Percentiles rank a stretch among this genome's conserved stretches.
These are phyloP conservation scores for Escallonia herrerae DNA, from an alignment of 129 eudicot genomes.

Conservation along the genomic window DNA sequence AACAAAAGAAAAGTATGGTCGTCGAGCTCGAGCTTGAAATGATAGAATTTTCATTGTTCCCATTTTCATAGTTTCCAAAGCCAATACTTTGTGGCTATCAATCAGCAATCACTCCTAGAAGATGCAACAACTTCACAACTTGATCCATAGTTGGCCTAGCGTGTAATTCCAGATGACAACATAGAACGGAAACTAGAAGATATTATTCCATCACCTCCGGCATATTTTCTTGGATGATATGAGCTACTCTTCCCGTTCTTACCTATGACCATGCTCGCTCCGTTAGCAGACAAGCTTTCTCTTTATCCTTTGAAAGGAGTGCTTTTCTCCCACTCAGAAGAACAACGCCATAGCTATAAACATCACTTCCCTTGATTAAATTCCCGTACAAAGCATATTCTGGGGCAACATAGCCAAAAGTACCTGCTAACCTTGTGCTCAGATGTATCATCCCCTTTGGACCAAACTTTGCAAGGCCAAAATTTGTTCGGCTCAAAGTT, in stretches of 20 bases:
- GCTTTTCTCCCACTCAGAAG: slow-evolving; percentile 7
- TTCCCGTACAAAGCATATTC: slow-evolving; percentile 1
- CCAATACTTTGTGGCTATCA: too few species aligned
- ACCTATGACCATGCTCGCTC: slow-evolving; percentile 12
- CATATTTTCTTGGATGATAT: slow-evolving; percentile 1
- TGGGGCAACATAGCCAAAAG: slow-evolving; percentile 1
- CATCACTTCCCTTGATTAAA: not conserved
- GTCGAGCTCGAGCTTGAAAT: too few species aligned
- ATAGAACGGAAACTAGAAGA: slow-evolving; percentile 3
- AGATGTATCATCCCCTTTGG: not conserved
- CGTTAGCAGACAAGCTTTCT: not conserved
- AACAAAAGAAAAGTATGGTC: too few species aligned
- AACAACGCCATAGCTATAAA: slow-evolving; percentile 5
- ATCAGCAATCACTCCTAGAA: too few species aligned
- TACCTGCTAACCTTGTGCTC: not conserved
- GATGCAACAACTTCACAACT: not conserved
- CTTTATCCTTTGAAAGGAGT: not conserved
- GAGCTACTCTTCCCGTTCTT: not conserved
- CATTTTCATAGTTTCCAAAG: too few species aligned
- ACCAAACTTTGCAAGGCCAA: not conserved
- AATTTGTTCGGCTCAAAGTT: not conserved
- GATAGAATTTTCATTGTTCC: too few species aligned
- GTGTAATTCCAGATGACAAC: not conserved
- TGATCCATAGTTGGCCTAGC: slow-evolving; percentile 11
- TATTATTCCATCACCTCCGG: slow-evolving; percentile 3